phyloP scores from a whole-genome alignment of 768 basidiomycete species.

The Chlorophyllum brunneum region DNA sequence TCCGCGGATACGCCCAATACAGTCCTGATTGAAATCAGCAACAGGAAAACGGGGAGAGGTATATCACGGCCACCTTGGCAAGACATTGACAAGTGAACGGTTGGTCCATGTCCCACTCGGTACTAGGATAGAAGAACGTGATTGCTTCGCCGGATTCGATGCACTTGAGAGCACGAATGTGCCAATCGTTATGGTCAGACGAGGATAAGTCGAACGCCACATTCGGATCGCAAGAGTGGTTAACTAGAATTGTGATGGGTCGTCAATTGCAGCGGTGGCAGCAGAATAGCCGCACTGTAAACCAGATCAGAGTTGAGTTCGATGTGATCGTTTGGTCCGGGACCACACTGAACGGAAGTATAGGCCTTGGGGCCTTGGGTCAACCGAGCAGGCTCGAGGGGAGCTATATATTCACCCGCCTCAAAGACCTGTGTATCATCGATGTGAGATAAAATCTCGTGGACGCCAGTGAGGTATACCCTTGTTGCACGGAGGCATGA shows the following conservation, averaged over 20 bases:
- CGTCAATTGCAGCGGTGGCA: not conserved
- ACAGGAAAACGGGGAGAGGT: not conserved
- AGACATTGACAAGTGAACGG: conserved; percentile 55
- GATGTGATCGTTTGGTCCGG: conserved; percentile 42
- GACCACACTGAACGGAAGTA: conserved; percentile 50
- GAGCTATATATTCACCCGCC: conserved; percentile 32
- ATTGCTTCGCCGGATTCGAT: conserved; percentile 37
- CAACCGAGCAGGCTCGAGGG: conserved; percentile 23
- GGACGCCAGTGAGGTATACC: conserved; percentile 20
- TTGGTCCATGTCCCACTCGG: conserved; percentile 68
- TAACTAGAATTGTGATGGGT: conserved; percentile 30
- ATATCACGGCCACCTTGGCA: conserved; percentile 26
- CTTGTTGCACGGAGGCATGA: conserved; percentile 33
- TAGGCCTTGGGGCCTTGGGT: conserved; percentile 38
- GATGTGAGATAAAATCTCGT: not conserved
- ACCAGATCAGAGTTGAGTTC: conserved; percentile 58
- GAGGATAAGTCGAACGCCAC: conserved; percentile 50
- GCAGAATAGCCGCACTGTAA: conserved; percentile 37
- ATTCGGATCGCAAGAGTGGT: conserved; percentile 63
- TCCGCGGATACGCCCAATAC: conserved; percentile 41
- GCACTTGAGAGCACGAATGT: conserved; percentile 38
- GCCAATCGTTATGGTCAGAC: conserved; percentile 39
- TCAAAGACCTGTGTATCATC: conserved; percentile 29
- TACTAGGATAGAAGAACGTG: conserved; percentile 64
- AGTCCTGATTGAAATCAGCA: conserved; percentile 29